Conservation (phyloP, 2,329 filamentous ascomycete genomes). For the Cladosporium sp. region DNA sequence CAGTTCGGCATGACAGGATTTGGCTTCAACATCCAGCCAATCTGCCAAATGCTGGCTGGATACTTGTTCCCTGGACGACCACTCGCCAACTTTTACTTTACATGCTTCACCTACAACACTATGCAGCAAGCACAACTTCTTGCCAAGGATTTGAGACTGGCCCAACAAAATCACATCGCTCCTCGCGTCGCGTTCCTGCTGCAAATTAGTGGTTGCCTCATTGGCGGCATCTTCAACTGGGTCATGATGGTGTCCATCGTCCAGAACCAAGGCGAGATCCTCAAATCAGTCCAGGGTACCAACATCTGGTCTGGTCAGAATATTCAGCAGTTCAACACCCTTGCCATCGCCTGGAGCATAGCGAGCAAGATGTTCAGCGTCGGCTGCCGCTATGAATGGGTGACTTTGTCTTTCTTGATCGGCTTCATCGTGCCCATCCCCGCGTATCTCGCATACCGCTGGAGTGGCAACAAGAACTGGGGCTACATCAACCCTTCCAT, state of each 20-base stretch:
- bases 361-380: slow-evolving; percentile 42
- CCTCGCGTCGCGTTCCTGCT: slow-evolving; percentile 44
- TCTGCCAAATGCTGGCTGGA: slow-evolving; percentile 48
- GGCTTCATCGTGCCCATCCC: slow-evolving; percentile 44
- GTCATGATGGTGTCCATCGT: slow-evolving; percentile 34
- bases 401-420: slow-evolving; percentile 40
- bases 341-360: slow-evolving; percentile 39
- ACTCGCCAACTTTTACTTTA: slow-evolving; percentile 30
- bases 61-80: slow-evolving; percentile 42
- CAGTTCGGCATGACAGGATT: slow-evolving; percentile 33
- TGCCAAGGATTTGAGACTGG: slow-evolving; percentile 33
- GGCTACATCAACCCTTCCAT: slow-evolving; percentile 40
- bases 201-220: slow-evolving; percentile 40
- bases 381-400: slow-evolving; percentile 31
- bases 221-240: slow-evolving; percentile 39
- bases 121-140: slow-evolving; percentile 28
- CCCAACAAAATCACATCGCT: slow-evolving; percentile 35
- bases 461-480: slow-evolving; percentile 27
- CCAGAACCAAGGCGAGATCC: slow-evolving; percentile 39
- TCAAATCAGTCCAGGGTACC: slow-evolving; percentile 40
- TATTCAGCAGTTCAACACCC: slow-evolving; percentile 45
- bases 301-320: slow-evolving; percentile 49
- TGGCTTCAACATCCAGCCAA: slow-evolving; percentile 35
- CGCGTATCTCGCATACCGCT: slow-evolving; percentile 34
- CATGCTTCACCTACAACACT: slow-evolving; percentile 29